A percentile compares a stretch with the other conserved stretches of the same genome.
These are phyloP conservation scores for Trichoderma arundinaceum DNA, from an alignment of 2,329 filamentous ascomycete genomes.

Conservation along the genomic window DNA sequence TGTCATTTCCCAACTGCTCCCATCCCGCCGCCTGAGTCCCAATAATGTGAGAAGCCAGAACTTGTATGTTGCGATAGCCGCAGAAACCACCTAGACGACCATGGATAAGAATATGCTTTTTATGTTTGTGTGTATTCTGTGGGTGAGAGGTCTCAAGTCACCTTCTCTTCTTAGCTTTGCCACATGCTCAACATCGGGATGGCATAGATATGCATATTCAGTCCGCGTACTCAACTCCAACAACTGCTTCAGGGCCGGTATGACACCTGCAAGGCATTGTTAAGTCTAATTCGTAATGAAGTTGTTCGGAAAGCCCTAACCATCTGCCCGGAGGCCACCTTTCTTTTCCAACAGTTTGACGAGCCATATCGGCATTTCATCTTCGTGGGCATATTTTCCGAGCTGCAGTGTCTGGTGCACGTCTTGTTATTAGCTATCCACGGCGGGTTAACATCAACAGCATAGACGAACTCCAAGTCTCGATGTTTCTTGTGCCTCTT, in stretches of 20 bases:
- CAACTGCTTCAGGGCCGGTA: conserved; percentile 67
- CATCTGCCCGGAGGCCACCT: conserved; percentile 60
- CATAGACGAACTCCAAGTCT: conserved; percentile 19
- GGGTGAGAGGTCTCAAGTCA: conserved; percentile 37
- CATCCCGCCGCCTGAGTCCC: conserved; percentile 61
- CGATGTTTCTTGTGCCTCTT: background rate
- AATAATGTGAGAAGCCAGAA: conserved; percentile 80
- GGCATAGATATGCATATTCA: conserved; percentile 78
- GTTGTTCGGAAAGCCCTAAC: conserved; percentile 42
- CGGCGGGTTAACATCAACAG: background rate
- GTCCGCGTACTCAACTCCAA: conserved; percentile 67
- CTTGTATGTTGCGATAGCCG: conserved; percentile 94
- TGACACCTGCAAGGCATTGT: conserved; percentile 50
- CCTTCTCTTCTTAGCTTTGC: conserved; percentile 80
- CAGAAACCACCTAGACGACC: conserved; percentile 75
- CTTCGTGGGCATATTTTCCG: conserved; percentile 74
- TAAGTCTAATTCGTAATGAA: background rate
- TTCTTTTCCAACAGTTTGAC: conserved; percentile 65
- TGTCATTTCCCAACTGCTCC: conserved; percentile 61
- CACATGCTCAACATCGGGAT: conserved; percentile 75
- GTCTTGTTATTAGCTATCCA: background rate
- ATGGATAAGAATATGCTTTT: conserved; percentile 1
- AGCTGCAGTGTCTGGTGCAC: conserved; percentile 62
- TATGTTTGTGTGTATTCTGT: background rate
- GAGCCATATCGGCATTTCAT: conserved; percentile 75